Percentiles rank a stretch among this genome's conserved stretches.
Conservation (phyloP, 1,284 basidiomycete genomes). For the Sanguinoderma infundibulare region DNA sequence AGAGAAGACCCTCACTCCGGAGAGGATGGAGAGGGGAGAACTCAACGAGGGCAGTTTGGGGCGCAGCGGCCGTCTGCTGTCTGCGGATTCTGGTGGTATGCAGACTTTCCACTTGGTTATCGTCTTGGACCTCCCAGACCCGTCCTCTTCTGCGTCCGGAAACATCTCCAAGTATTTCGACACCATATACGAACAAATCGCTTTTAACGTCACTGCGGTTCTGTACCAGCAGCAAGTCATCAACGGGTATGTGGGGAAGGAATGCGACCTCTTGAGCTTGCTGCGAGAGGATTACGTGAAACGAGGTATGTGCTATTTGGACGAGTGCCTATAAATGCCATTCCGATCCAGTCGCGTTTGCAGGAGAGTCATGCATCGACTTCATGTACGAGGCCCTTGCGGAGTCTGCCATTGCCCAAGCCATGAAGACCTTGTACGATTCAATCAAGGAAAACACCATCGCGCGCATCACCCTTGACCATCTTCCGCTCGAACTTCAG, state of each 20-base stretch:
- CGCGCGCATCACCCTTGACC: slow-evolving; percentile 75
- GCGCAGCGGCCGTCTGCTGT: slow-evolving; percentile 18
- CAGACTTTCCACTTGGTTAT: slow-evolving; percentile 89
- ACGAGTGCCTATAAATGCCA: background rate
- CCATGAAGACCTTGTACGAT: slow-evolving; percentile 77
- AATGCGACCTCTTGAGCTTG: slow-evolving; percentile 71
- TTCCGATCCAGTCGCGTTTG: background rate
- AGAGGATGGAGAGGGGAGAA: slow-evolving; percentile 19
- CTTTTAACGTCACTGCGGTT: slow-evolving; percentile 87
- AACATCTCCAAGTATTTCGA: slow-evolving; percentile 82
- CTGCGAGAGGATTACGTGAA: slow-evolving; percentile 71
- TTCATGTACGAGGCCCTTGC: slow-evolving; percentile 65
- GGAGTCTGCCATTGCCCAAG: slow-evolving; percentile 71
- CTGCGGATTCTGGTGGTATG: slow-evolving; percentile 50
- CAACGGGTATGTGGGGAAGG: slow-evolving; percentile 79
- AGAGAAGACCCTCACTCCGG: slow-evolving; percentile 30
- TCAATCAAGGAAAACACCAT: slow-evolving; percentile 74
- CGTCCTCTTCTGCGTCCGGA: slow-evolving; percentile 78
- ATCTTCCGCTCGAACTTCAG: slow-evolving; percentile 80
- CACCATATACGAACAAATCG: slow-evolving; percentile 85
- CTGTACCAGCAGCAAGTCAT: slow-evolving; percentile 87
- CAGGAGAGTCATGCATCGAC: slow-evolving; percentile 59
- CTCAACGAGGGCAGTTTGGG: background rate
- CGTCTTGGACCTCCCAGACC: slow-evolving; percentile 89
- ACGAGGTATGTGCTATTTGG: slow-evolving; percentile 49